These are phyloP conservation scores for Jacaranda copaia DNA, from an alignment of 257 asterid genomes.

Conservation along the genomic window DNA sequence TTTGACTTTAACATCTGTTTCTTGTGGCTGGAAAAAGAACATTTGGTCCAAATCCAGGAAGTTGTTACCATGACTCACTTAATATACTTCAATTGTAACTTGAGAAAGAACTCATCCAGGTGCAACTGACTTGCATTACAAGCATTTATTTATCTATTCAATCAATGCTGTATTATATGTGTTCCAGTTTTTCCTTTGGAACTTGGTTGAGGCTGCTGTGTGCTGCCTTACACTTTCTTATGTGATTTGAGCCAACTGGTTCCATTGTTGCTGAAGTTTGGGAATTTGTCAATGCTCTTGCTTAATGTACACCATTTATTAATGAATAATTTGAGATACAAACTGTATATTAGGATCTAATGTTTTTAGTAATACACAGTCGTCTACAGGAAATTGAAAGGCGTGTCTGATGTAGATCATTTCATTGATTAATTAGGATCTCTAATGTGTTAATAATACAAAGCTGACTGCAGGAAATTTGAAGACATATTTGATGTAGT, in stretches of 20 bases:
- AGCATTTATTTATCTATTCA: slow-evolving; percentile 11
- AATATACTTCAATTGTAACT: slow-evolving; percentile 10
- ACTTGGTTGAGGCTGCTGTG: slow-evolving; percentile 5
- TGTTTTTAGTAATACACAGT: background rate
- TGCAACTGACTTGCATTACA: background rate
- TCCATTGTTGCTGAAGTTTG: slow-evolving; percentile 4
- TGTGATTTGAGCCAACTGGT: slow-evolving; percentile 9
- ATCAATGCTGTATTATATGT: slow-evolving; percentile 5
- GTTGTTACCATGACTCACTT: background rate
- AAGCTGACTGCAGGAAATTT: slow-evolving; percentile 77
- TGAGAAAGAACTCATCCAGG: background rate
- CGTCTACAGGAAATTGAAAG: slow-evolving; percentile 54
- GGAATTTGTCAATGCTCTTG: background rate
- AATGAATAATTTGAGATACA: slow-evolving; percentile 3
- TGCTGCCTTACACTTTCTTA: background rate
- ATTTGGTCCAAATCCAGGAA: background rate
- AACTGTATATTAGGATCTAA: background rate
- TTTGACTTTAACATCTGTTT: slow-evolving; percentile 7
- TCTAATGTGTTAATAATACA: slow-evolving; percentile 23
- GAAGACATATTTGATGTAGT: slow-evolving; percentile 98
- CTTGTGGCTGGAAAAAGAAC: background rate
- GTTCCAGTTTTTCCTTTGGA: slow-evolving; percentile 9
- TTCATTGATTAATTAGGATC: slow-evolving; percentile 55
- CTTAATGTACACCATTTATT: background rate
- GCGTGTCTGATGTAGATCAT: slow-evolving; percentile 59